These are phyloP conservation scores for Beauveria sp. DNA, from an alignment of 2,329 filamentous ascomycete species.

Conservation along the genomic window DNA sequence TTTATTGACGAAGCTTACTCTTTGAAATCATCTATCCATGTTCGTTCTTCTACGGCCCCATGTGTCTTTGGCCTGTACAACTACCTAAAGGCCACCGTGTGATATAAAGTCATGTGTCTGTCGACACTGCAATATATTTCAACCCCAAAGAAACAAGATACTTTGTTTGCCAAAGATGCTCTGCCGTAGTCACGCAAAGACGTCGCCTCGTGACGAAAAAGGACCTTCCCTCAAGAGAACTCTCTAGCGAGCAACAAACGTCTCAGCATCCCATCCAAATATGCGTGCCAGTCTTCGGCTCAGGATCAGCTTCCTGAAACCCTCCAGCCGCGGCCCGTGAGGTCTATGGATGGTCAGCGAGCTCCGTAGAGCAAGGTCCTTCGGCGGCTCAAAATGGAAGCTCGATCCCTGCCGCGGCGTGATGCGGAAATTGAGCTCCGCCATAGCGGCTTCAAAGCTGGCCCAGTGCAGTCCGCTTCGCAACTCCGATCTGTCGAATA, in stretches of 20 bases:
- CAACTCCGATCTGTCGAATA: not conserved
- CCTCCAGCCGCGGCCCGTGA: not conserved
- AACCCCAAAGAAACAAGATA: no score
- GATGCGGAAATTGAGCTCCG: not conserved
- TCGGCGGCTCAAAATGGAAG: not conserved
- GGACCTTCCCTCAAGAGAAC: no score
- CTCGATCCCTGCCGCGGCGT: not conserved
- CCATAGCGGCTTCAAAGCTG: not conserved
- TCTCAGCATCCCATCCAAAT: not conserved
- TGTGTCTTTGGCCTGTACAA: no score
- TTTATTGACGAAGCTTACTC: no score
- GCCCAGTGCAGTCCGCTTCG: not conserved
- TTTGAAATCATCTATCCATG: no score
- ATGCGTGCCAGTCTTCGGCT: not conserved
- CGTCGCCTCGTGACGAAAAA: no score
- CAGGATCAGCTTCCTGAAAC: not conserved
- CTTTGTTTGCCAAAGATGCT: no score
- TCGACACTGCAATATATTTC: no score
- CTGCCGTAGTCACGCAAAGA: no score
- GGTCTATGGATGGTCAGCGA: not conserved
- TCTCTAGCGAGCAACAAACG: not conserved
- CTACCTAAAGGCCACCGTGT: no score
- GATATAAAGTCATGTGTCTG: no score
- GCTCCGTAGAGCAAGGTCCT: not conserved
- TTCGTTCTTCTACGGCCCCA: no score